Evolutionary conservation across 73 alveolate species (phyloP).

Genomic region (Paramecium sonneborni): DNA sequence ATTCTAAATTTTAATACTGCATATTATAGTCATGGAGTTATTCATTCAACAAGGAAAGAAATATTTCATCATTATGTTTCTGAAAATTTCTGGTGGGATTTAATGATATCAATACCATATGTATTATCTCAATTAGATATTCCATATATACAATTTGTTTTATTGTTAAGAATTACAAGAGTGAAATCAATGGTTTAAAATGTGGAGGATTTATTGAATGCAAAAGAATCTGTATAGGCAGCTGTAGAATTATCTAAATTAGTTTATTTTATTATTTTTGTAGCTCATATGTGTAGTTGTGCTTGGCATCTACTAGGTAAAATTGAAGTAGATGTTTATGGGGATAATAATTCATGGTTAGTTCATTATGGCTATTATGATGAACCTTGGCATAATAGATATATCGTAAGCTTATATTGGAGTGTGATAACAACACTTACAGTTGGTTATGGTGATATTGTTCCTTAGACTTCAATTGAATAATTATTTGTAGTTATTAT

Average conservation of each 20-base stretch:
- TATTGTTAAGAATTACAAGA: slow-evolving; percentile 47
- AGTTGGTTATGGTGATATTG: slow-evolving; percentile 68
- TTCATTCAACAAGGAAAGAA: not conserved
- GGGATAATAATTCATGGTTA: slow-evolving; percentile 14
- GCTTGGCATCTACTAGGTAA: slow-evolving; percentile 50
- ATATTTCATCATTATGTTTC: slow-evolving; percentile 12
- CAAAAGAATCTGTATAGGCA: slow-evolving; percentile 42
- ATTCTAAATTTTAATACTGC: slow-evolving; percentile 60
- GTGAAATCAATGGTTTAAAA: slow-evolving; percentile 31
- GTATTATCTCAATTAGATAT: slow-evolving; percentile 23
- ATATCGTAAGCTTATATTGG: slow-evolving; percentile 61
- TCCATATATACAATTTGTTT: slow-evolving; percentile 44
- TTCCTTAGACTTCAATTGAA: slow-evolving; percentile 56
- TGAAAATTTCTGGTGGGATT: slow-evolving; percentile 47
- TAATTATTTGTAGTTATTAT: slow-evolving; percentile 49
- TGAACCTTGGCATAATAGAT: slow-evolving; percentile 30
- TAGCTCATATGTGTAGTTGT: slow-evolving; percentile 65
- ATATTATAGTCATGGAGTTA: slow-evolving; percentile 44
- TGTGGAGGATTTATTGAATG: slow-evolving; percentile 51
- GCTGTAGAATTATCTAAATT: slow-evolving; percentile 49
- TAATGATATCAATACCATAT: slow-evolving; percentile 46
- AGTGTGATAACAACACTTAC: slow-evolving; percentile 63
- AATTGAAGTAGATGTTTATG: slow-evolving; percentile 18
- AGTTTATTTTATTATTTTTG: slow-evolving; percentile 32
- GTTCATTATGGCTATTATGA: not conserved